Conservation (phyloP, 345 rosid genomes). For the Triadica sebifera region DNA sequence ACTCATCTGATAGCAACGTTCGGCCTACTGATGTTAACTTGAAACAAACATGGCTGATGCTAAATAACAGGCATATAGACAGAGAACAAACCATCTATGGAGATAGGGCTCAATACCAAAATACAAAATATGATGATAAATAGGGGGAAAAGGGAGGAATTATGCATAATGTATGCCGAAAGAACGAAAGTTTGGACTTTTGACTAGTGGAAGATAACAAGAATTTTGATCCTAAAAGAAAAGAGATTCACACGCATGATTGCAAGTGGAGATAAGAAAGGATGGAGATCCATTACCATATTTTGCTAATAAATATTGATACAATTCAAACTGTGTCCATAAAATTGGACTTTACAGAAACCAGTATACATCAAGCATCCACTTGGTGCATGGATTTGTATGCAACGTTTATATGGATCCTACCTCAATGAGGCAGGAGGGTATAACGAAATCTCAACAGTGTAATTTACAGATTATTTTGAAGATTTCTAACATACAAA, state of each 20-base stretch:
- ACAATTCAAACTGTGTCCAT: background rate
- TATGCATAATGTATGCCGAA: conserved; percentile 1
- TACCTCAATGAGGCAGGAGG: background rate
- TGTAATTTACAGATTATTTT: conserved; percentile 3
- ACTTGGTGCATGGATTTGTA: too few species aligned
- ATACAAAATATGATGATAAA: conserved; percentile 12
- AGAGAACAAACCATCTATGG: background rate
- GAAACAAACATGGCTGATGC: conserved; percentile 8
- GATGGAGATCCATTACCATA: conserved; percentile 26
- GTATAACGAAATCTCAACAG: background rate
- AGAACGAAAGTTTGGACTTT: conserved; percentile 43
- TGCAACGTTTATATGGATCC: conserved; percentile 34
- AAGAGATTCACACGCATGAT: conserved; percentile 45
- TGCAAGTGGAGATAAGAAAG: conserved; percentile 33
- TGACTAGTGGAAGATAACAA: conserved; percentile 41
- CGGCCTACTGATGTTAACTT: conserved; percentile 6
- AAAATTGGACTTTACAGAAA: background rate
- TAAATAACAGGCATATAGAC: conserved; percentile 1
- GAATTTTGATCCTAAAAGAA: conserved; percentile 24
- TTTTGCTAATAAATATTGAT: conserved; percentile 5
- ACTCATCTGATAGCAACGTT: background rate
- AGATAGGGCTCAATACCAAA: conserved; percentile 2
- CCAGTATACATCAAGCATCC: conserved; percentile 16
- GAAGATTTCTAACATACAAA: background rate
- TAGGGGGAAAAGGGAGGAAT: background rate